Evolutionary conservation across 2,329 filamentous ascomycete species (phyloP).

Genomic region (Phoma sp.): DNA sequence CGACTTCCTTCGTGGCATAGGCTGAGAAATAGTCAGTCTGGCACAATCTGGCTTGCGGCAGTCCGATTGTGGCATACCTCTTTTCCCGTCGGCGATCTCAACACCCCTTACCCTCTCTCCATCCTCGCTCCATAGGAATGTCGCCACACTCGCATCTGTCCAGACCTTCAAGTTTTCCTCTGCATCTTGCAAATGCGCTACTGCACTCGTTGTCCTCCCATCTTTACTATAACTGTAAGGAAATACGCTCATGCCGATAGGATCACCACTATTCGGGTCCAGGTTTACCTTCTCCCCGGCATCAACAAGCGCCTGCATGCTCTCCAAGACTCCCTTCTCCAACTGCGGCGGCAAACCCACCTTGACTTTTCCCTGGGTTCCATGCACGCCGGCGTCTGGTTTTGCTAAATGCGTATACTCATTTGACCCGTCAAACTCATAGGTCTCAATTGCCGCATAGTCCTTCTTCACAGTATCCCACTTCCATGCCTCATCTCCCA

Average conservation of each 20-base stretch:
- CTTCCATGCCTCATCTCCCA: constrained; percentile 61
- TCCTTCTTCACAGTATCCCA: constrained; percentile 61
- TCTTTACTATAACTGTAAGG: constrained; percentile 47
- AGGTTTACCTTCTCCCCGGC: constrained; percentile 61
- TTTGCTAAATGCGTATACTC: constrained; percentile 55
- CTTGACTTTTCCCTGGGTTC: constrained; percentile 40
- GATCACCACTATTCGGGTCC: constrained; percentile 57
- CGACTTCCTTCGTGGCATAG: constrained; percentile 39
- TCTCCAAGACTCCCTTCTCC: constrained; percentile 61
- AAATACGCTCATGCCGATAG: constrained; percentile 37
- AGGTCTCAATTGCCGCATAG: constrained; percentile 62
- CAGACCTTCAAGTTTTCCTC: constrained; percentile 62
- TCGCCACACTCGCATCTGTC: constrained; percentile 55
- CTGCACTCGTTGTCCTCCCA: constrained; percentile 43
- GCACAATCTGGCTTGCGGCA: not conserved
- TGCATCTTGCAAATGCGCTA: constrained; percentile 44
- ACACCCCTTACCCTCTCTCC: constrained; percentile 39
- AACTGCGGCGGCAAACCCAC: constrained; percentile 57
- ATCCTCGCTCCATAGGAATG: constrained; percentile 28
- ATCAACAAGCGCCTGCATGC: constrained; percentile 62
- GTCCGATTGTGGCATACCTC: constrained; percentile 30
- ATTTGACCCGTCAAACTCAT: constrained; percentile 47
- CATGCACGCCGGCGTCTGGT: constrained; percentile 56
- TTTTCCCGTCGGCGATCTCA: constrained; percentile 33
- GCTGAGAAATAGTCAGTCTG: not conserved